phyloP scores from a whole-genome alignment of 305 asterid species.

The Solanum hybrid region DNA sequence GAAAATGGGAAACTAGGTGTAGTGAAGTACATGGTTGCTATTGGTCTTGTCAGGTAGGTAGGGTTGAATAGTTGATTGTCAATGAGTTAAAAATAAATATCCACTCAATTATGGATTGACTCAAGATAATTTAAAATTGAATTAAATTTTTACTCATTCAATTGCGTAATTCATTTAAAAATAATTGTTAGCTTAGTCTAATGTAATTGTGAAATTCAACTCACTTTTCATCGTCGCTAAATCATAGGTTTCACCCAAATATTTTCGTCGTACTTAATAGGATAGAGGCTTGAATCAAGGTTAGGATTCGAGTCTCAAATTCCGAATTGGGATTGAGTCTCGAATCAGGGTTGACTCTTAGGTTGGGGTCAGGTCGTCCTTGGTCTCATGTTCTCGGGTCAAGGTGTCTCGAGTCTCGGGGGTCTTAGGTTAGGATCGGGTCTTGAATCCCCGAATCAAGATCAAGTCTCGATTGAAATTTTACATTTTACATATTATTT shows the following conservation, averaged over 20 bases:
- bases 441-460: not conserved
- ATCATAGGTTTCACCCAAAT: not conserved
- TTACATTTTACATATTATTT: too few species aligned
- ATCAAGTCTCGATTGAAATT: not conserved
- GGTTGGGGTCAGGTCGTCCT: not conserved
- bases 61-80: not conserved
- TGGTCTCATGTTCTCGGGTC: not conserved
- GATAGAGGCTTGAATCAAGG: not conserved
- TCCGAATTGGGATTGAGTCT: too few species aligned
- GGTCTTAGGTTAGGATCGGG: not conserved
- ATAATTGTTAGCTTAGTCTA: not conserved
- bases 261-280: not conserved
- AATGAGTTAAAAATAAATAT: not conserved
- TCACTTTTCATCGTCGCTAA: not conserved
- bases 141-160: not conserved
- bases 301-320: not conserved
- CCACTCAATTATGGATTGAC: accelerated
- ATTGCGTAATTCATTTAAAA: too few species aligned
- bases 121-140: not conserved
- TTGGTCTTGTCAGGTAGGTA: not conserved
- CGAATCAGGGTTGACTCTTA: not conserved
- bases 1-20: not conserved
- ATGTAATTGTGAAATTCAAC: not conserved
- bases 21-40: not conserved
- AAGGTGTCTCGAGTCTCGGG: not conserved